phyloP scores from a whole-genome alignment of 768 basidiomycete genomes.

The Tylopilus rubrobrunneus region DNA sequence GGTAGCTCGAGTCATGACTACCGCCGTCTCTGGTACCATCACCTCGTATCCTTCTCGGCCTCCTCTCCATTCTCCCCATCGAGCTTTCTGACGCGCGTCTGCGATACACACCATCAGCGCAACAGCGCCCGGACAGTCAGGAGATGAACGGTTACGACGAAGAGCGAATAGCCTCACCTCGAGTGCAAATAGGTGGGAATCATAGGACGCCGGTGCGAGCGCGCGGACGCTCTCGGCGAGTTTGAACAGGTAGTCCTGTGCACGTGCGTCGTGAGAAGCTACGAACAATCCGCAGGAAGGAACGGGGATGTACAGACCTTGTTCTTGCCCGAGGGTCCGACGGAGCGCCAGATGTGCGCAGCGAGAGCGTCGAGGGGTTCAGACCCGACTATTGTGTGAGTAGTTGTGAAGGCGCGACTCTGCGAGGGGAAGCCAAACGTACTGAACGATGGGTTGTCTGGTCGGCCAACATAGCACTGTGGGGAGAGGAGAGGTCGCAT shows the following conservation, averaged over 20 bases:
- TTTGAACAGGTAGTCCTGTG: constrained; percentile 81
- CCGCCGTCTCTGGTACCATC: no score
- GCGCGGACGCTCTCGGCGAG: constrained; percentile 70
- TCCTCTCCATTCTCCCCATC: neutral
- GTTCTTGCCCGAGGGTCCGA: constrained; percentile 88
- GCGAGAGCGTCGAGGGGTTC: constrained; percentile 73
- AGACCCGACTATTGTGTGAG: constrained; percentile 59
- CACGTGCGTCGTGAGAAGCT: neutral
- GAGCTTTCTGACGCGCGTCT: constrained; percentile 13
- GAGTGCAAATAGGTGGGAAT: constrained; percentile 72
- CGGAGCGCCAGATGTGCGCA: constrained; percentile 62
- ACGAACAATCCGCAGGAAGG: neutral
- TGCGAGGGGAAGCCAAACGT: constrained; percentile 14
- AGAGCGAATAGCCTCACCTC: constrained; percentile 46
- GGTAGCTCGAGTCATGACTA: no score
- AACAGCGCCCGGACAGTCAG: neutral
- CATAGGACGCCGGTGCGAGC: constrained; percentile 69
- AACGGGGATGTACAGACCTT: constrained; percentile 47
- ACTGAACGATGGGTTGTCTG: constrained; percentile 90
- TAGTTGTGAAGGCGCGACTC: neutral
- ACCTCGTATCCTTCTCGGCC: no score
- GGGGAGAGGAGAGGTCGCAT: no score
- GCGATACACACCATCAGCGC: neutral
- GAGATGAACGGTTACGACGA: neutral
- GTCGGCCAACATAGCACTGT: constrained; percentile 60